Evolutionary conservation across 2,329 filamentous ascomycete species (phyloP), one percentile per base, ranked within the genome.

Genomic region (Aureobasidium pullulans): DNA sequence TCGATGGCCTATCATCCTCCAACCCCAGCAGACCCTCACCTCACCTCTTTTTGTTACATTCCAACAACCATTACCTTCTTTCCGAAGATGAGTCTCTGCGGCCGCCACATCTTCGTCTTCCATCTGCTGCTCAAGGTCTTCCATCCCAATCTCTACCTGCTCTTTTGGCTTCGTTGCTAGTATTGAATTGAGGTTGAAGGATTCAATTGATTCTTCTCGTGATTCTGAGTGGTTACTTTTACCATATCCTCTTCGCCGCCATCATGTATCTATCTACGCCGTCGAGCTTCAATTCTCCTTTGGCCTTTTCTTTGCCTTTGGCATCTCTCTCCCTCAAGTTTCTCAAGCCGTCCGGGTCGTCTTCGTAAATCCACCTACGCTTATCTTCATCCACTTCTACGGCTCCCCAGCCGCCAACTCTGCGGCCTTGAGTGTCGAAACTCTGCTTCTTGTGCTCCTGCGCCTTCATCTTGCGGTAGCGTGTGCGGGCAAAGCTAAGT

Each of bases 231-330:
- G 23, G 23, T 23, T 23, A 23, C 23, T 23, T 49, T 67, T 75
- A 97, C 94, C 94, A 99, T 67, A 99, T 99, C 70, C 94, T 82
- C 80, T 96, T 97, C 0, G 90, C 90, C 66, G 91, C 87, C 94
- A 97, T 96, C 70, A 91, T 90, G 76, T 96, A 99, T 67, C 94
- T 81, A 66, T 80, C 84, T 63, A 85, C 90, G 70, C 76, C 84
- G 68, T 80, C 88, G 73, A 84, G 84, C 70, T 83, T 84, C 56
- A 83, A 81, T 59, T 73, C 71, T 37, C 50, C 60, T 59, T 72
- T 71, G 40, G 79, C 75, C 61, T 71, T 75, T 28, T 79, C 80
- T 52, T 65, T 64, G 16, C 85, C 64, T 68, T 83, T 82, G 62
- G 86, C 85, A 63, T 85, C 84, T 54, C 81, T 69, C 61, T 86